Evolutionary conservation across 1,284 basidiomycete genomes (phyloP).

Genomic region (Sanghuangporus sanghuang): DNA sequence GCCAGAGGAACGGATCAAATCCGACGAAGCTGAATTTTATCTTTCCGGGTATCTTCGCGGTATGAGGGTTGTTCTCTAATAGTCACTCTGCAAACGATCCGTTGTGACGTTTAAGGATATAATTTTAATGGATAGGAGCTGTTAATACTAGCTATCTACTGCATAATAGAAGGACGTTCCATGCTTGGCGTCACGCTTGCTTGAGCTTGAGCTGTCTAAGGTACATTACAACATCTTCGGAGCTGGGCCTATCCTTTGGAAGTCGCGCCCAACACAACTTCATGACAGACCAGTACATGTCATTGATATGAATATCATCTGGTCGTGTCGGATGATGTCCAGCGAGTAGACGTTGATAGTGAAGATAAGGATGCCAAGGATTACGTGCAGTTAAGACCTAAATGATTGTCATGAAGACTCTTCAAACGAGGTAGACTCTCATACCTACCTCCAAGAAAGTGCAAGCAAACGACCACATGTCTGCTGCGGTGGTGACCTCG

Average conservation of each 20-base stretch:
- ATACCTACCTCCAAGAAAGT: constrained; percentile 2
- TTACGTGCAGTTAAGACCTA: not conserved
- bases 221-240: not conserved
- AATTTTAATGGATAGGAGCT: not conserved
- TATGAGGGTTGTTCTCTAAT: too few relatives aligned
- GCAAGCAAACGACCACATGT: constrained; percentile 14
- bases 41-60: not conserved
- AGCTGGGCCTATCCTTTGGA: not conserved
- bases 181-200: not conserved
- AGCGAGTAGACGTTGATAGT: not conserved
- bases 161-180: too few relatives aligned
- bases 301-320: not conserved
- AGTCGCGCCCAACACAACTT: not conserved
- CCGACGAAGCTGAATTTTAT: not conserved
- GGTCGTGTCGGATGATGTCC: not conserved
- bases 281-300: not conserved
- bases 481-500: not conserved
- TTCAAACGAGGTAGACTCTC: not conserved
- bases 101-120: not conserved
- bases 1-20: not conserved
- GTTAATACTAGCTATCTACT: too few relatives aligned
- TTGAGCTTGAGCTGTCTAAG: not conserved
- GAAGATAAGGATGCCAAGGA: not conserved
- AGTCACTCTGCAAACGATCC: too few relatives aligned
- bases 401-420: not conserved